Base-by-base conservation (phyloP, 2,329 filamentous ascomycete species). In the Fusarium sp. region DNA sequence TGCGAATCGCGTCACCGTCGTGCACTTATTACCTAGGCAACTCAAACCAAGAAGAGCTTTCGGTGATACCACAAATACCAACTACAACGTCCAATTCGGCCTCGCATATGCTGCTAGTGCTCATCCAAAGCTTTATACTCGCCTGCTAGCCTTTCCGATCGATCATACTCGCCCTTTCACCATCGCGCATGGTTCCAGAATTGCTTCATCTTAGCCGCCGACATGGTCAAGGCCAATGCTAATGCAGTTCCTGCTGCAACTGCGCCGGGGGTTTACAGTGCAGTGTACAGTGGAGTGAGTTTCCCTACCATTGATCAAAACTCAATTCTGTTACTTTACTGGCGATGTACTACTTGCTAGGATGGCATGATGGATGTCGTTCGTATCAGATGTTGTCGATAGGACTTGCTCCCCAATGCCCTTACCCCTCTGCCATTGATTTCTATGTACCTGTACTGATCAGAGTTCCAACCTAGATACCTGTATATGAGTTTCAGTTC, bases 401-500 rank as follows among this genome's bases (percentile, higher is more conserved):
- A 23, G 39, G 54, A 20, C 32, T 45, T 34, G 7, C 14, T 44
- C 23, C 40, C 28, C 39, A 19, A 52, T 47, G 36, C 32, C 30
- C 36, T 23, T 30, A 51, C n/a, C 38, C 53, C 46, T 54, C 53
- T 24, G 19, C 44, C n/a, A 36, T 32, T 19, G 21, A 6, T 8
- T 26, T n/a, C 9, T 8, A 11, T n/a, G 9, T 38, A 39, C 30
- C 12, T 15, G n/a, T 47, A 32, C 67, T 63, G 38, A 66, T 48
- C 61, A 17, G 44, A 54, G 24, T 54, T 61, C 49, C 57, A 36
- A 36, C 48, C 47, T 74, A 97, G 93, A 94, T 97, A 64, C 95
- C 95, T 34, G 95, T 98, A 12, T 97, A 96, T 77, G 96, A 98
- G 77, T 96, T 89, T 80, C 94, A 96, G 77, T 90, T 97, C 73